phyloP scores from a whole-genome alignment of 2,329 filamentous ascomycete species.

The Trichophyton verrucosum region DNA sequence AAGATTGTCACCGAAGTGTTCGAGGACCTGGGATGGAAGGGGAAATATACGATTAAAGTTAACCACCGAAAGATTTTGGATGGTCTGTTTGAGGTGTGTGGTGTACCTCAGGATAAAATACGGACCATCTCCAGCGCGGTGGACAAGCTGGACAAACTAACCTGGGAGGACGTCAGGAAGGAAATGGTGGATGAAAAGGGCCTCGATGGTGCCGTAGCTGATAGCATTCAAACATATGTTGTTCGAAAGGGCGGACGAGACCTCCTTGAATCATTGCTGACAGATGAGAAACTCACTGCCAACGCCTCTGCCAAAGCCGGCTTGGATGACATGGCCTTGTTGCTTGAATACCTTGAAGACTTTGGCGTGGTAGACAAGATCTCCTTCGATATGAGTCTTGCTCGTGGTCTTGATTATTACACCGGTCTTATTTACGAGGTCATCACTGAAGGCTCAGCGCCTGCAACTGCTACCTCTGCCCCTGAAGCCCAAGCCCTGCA shows the following conservation, averaged over 20 bases:
- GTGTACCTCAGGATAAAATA: slow-evolving; percentile 76
- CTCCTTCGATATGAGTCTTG: slow-evolving; percentile 81
- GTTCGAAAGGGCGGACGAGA: slow-evolving; percentile 62
- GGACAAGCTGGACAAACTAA: slow-evolving; percentile 88
- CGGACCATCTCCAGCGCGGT: slow-evolving; percentile 83
- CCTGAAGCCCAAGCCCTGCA: slow-evolving; percentile 28
- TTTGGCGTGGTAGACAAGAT: slow-evolving; percentile 61
- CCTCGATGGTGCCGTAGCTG: slow-evolving; percentile 60
- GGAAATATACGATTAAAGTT: slow-evolving; percentile 74
- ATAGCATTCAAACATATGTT: slow-evolving; percentile 80
- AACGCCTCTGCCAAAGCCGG: slow-evolving; percentile 70
- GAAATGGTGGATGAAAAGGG: slow-evolving; percentile 94
- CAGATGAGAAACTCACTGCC: slow-evolving; percentile 53
- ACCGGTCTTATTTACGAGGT: slow-evolving; percentile 87
- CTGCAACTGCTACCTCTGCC: slow-evolving; percentile 32
- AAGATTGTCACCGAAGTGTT: slow-evolving; percentile 78
- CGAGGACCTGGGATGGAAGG: slow-evolving; percentile 61
- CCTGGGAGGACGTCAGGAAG: slow-evolving; percentile 78
- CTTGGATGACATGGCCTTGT: slow-evolving; percentile 63
- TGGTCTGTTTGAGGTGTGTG: slow-evolving; percentile 81
- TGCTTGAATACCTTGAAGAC: slow-evolving; percentile 71
- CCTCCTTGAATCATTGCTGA: slow-evolving; percentile 56
- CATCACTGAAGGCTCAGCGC: slow-evolving; percentile 66
- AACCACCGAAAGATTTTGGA: slow-evolving; percentile 93
- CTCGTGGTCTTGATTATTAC: slow-evolving; percentile 85